phyloP scores from a whole-genome alignment of 495 filamentous ascomycete genomes.

The Aspergillus sclerotioniger region DNA sequence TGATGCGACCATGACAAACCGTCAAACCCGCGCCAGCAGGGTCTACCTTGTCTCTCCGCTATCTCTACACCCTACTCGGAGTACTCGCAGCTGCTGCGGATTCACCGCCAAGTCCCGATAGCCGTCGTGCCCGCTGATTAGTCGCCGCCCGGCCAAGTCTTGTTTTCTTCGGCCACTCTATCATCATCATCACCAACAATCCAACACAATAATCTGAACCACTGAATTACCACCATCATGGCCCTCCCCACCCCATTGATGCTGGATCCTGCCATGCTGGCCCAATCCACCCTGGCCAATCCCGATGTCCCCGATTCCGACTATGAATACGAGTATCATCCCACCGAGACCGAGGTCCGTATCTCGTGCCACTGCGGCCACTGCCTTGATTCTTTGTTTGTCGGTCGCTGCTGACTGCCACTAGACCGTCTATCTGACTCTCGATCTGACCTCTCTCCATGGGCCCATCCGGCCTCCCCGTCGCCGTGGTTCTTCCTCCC shows the following conservation, averaged over 20 bases:
- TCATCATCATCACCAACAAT: neutral
- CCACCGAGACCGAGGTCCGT: conserved; percentile 54
- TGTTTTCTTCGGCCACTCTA: neutral
- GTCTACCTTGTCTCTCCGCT: neutral
- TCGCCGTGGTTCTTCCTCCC: conserved; percentile 26
- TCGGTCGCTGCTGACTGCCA: neutral
- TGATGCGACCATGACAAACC: neutral
- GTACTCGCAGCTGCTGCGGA: neutral
- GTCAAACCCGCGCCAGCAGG: too few species aligned
- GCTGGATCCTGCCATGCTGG: conserved; percentile 28
- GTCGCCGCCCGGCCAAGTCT: neutral
- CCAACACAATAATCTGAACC: neutral
- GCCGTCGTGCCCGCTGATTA: neutral
- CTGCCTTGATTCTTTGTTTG: neutral
- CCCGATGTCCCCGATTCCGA: conserved; percentile 33
- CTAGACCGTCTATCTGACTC: conserved; percentile 54
- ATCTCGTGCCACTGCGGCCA: too few species aligned
- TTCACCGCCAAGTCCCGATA: neutral
- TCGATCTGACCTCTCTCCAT: conserved; percentile 51
- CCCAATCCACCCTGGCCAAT: conserved; percentile 2
- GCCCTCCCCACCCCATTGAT: neutral
- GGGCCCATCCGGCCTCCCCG: conserved; percentile 36
- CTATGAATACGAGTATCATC: conserved; percentile 64
- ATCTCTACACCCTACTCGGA: neutral
- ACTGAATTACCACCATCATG: neutral